Evolutionary conservation across 1,139 yeast species (phyloP).

Genomic region (Zygosaccharomyces pseudobailii): DNA sequence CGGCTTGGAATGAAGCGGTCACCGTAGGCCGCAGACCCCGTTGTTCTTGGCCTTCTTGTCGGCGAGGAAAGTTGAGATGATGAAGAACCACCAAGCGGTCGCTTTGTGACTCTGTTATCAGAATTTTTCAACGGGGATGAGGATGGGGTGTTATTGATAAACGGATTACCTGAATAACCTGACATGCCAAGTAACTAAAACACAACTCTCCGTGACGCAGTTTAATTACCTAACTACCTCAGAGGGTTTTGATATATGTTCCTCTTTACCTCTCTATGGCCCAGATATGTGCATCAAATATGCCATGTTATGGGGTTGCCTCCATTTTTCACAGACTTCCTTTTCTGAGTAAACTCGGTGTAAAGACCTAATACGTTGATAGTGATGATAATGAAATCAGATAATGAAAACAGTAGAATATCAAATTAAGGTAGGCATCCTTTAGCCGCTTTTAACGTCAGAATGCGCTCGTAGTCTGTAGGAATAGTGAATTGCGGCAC

Average conservation of each 20-base stretch:
- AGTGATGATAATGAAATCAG: background rate
- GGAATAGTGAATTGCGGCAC: conserved; percentile 28
- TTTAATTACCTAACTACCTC: too few species aligned
- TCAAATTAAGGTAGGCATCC: background rate
- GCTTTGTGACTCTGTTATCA: conserved; percentile 19
- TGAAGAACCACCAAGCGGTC: conserved; percentile 23
- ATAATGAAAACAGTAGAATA: too few species aligned
- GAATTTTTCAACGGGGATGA: conserved; percentile 28
- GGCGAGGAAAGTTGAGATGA: conserved; percentile 30
- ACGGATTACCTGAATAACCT: conserved; percentile 24
- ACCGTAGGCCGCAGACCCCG: conserved; percentile 42
- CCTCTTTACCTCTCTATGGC: background rate
- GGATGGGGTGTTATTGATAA: conserved; percentile 31
- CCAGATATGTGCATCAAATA: background rate
- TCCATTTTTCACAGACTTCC: background rate
- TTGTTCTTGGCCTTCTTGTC: conserved; percentile 27
- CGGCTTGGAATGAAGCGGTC: conserved; percentile 87
- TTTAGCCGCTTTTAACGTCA: conserved; percentile 20
- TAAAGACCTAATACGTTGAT: background rate
- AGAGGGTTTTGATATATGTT: too few species aligned
- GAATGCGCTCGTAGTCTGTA: conserved; percentile 30
- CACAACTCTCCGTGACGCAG: background rate
- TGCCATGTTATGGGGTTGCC: background rate
- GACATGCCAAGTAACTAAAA: conserved; percentile 9
- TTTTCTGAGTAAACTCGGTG: background rate